A percentile compares a stretch with the other conserved stretches of the same genome.
Conservation (phyloP, 2,329 filamentous ascomycete genomes). For the Verticillium alfalfae region DNA sequence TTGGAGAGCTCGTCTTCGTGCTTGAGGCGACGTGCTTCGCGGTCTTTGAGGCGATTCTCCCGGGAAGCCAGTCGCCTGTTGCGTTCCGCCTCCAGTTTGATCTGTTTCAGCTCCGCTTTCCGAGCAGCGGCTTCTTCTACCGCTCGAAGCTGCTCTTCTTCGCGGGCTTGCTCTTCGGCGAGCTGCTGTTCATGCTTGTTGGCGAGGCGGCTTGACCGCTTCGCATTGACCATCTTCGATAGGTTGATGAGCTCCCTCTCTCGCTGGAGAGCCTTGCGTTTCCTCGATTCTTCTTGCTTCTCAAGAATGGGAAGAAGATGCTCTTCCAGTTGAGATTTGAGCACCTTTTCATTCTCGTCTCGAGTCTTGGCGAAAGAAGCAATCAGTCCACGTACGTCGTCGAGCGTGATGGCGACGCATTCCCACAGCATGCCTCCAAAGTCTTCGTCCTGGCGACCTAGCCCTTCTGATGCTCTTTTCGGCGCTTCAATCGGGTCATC, state of each 20-base stretch:
- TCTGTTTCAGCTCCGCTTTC: conserved; percentile 59
- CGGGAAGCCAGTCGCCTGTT: conserved; percentile 76
- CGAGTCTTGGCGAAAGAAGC: conserved; percentile 67
- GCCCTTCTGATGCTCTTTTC: background rate
- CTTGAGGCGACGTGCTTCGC: conserved; percentile 74
- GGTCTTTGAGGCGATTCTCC: conserved; percentile 79
- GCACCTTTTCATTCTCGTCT: conserved; percentile 77
- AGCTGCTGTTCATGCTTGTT: conserved; percentile 74
- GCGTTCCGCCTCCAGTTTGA: conserved; percentile 63
- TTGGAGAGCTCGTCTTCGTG: conserved; percentile 80
- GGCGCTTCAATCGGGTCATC: conserved; percentile 12
- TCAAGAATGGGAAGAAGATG: conserved; percentile 82
- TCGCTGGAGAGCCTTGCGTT: conserved; percentile 60
- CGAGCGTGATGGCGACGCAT: conserved; percentile 75
- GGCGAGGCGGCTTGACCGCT: conserved; percentile 86
- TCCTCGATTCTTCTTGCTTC: conserved; percentile 69
- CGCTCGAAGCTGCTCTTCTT: conserved; percentile 61
- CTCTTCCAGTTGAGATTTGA: conserved; percentile 66
- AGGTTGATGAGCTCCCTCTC: conserved; percentile 76
- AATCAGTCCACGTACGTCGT: conserved; percentile 71
- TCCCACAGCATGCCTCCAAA: conserved; percentile 82
- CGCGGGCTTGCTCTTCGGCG: conserved; percentile 63
- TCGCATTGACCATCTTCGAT: conserved; percentile 87
- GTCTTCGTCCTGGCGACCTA: conserved; percentile 46
- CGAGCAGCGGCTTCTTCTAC: conserved; percentile 60